Conservation (phyloP, 257 asterid genomes). For the Apocynum venetum region DNA sequence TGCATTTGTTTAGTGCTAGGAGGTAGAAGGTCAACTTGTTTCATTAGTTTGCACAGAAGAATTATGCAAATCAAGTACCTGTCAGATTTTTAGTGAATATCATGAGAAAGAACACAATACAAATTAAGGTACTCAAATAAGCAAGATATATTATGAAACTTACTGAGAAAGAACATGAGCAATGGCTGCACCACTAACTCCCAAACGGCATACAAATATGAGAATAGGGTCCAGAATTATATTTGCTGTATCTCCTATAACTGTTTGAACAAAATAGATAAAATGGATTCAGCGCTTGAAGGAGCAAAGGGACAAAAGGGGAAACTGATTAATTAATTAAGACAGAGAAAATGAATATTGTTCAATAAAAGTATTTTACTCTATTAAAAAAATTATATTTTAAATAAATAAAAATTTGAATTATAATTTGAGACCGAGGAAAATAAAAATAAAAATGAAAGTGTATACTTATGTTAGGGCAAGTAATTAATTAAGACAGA, state of each 20-base stretch:
- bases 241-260: constrained; percentile 67
- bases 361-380: too few relatives aligned
- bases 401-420: too few relatives aligned
- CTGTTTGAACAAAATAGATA: constrained; percentile 29
- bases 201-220: constrained; percentile 62
- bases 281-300: neutral
- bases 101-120: too few relatives aligned
- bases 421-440: too few relatives aligned
- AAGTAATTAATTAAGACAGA: too few relatives aligned
- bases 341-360: too few relatives aligned
- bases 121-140: too few relatives aligned
- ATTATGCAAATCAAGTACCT: constrained; percentile 77
- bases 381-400: too few relatives aligned
- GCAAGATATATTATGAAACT: constrained; percentile 14
- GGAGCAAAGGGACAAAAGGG: neutral
- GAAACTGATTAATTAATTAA: too few relatives aligned
- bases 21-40: constrained; percentile 67
- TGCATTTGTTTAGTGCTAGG: constrained; percentile 70
- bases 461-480: too few relatives aligned
- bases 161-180: constrained; percentile 97
- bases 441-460: too few relatives aligned
- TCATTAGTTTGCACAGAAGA: constrained; percentile 54
- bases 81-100: neutral
- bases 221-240: constrained; percentile 83
- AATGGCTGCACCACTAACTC: constrained; percentile 95